These are phyloP conservation scores for Aspergillus candidus DNA, from an alignment of 2,329 filamentous ascomycete genomes.

Conservation along the genomic window DNA sequence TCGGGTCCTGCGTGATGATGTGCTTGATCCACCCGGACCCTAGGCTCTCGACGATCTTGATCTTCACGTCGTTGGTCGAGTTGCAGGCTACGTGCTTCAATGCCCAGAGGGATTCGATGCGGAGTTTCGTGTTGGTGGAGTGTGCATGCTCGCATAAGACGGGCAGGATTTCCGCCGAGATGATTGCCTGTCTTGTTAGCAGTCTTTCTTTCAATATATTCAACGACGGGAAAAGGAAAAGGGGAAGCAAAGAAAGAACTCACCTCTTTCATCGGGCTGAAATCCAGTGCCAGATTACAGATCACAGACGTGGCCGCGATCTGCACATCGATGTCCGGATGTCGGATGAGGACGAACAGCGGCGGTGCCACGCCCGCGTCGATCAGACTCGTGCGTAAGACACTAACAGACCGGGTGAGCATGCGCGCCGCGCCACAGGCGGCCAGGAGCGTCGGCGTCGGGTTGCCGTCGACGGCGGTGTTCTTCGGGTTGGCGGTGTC, in stretches of 20 bases:
- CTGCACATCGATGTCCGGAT: conserved; percentile 70
- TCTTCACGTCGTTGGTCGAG: conserved; percentile 65
- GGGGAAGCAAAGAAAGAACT: conserved; percentile 30
- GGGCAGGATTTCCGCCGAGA: conserved; percentile 66
- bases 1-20: conserved; percentile 59
- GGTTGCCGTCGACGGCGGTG: conserved; percentile 63
- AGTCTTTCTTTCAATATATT: neutral
- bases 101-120: conserved; percentile 85
- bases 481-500: conserved; percentile 26
- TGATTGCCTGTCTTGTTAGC: conserved; percentile 53
- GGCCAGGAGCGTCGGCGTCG: conserved; percentile 70
- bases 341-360: conserved; percentile 66
- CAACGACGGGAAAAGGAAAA: neutral
- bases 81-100: conserved; percentile 82
- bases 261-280: conserved; percentile 86
- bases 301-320: conserved; percentile 79
- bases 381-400: conserved; percentile 77
- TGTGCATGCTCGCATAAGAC: conserved; percentile 78
- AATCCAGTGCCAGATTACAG: conserved; percentile 78
- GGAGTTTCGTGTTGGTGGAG: conserved; percentile 69
- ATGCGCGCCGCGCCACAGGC: conserved; percentile 77
- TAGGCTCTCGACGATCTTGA: conserved; percentile 69
- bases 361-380: conserved; percentile 77
- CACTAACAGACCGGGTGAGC: conserved; percentile 75
- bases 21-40: conserved; percentile 74